Conservation (phyloP, 2,329 filamentous ascomycete genomes). For the Eurotiales sp. region DNA sequence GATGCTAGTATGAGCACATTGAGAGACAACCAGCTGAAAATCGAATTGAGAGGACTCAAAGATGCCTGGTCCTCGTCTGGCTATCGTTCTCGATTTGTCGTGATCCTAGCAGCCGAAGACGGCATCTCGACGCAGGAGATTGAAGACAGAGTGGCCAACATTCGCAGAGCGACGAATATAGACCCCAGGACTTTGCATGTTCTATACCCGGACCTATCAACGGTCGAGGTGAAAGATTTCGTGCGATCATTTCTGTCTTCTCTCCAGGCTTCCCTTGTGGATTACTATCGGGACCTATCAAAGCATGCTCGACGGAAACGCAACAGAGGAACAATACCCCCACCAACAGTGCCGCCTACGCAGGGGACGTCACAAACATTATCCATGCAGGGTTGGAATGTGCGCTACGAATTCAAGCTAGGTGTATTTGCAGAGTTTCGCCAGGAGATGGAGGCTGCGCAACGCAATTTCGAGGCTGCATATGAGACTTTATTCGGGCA, state of each 20-base stretch:
- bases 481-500: conserved; percentile 78
- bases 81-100: conserved; percentile 73
- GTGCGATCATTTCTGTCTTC: conserved; percentile 68
- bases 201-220: conserved; percentile 68
- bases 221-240: conserved; percentile 68
- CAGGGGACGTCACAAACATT: conserved; percentile 79
- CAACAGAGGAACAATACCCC: conserved; percentile 70
- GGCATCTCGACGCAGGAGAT: conserved; percentile 59
- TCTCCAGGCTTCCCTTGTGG: conserved; percentile 70
- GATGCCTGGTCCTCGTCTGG: conserved; percentile 55
- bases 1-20: conserved; percentile 70
- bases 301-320: conserved; percentile 88
- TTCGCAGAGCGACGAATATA: conserved; percentile 73
- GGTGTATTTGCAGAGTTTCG: conserved; percentile 89
- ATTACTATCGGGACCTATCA: conserved; percentile 93
- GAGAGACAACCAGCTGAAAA: conserved; percentile 83
- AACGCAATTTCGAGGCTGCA: conserved; percentile 80
- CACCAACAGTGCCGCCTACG: conserved; percentile 77
- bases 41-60: conserved; percentile 76
- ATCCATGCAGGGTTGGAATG: conserved; percentile 84
- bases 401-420: conserved; percentile 91
- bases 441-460: conserved; percentile 83
- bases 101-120: conserved; percentile 73
- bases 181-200: conserved; percentile 86
- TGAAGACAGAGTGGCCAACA: conserved; percentile 73